Evolutionary conservation across 768 basidiomycete genomes (phyloP).

Genomic region (Amanita exitialis): DNA sequence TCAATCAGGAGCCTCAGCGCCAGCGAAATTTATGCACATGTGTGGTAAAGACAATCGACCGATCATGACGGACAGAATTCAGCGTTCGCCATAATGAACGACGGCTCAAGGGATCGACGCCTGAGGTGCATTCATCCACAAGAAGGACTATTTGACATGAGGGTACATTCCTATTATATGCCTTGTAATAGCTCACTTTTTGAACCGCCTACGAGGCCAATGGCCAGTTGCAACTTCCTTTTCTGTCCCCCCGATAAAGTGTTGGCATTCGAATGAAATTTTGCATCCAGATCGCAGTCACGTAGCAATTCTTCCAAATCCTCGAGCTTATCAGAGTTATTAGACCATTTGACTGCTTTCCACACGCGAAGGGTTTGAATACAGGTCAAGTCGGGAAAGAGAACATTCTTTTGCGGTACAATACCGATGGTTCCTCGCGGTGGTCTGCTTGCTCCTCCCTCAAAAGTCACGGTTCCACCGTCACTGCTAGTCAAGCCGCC

Average conservation of each 20-base stretch:
- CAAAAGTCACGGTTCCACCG: constrained; percentile 45
- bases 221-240: constrained; percentile 74
- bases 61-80: constrained; percentile 52
- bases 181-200: constrained; percentile 33
- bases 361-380: constrained; percentile 65
- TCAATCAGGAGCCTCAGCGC: not conserved
- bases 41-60: constrained; percentile 70
- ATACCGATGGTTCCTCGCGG: constrained; percentile 63
- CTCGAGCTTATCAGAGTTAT: constrained; percentile 32
- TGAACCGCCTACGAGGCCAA: constrained; percentile 69
- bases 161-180: constrained; percentile 3
- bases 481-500: constrained; percentile 52
- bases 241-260: constrained; percentile 77
- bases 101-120: constrained; percentile 73
- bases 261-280: constrained; percentile 54
- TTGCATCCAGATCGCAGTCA: constrained; percentile 66
- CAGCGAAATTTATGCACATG: constrained; percentile 36
- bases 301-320: constrained; percentile 54
- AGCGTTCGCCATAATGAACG: constrained; percentile 71
- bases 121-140: constrained; percentile 69
- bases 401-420: constrained; percentile 77
- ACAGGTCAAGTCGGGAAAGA: constrained; percentile 69
- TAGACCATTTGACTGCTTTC: constrained; percentile 61
- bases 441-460: constrained; percentile 41
- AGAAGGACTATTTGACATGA: constrained; percentile 30